A percentile compares a stretch with the other conserved stretches of the same genome.
Conservation (phyloP, 768 basidiomycete species). For the Podaxis pistillaris region DNA sequence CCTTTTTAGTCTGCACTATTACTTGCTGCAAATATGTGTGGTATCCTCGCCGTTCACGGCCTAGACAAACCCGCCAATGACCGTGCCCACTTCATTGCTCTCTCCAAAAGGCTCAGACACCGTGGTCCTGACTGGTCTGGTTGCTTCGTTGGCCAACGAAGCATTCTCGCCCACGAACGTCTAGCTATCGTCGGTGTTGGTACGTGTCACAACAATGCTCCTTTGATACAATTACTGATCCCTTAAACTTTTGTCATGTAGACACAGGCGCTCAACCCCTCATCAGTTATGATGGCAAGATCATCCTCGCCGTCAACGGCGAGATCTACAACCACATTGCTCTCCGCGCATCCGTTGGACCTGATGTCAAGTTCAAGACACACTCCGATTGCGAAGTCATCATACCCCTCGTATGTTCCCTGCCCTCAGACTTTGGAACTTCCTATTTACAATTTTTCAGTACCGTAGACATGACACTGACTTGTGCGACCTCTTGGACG, state of each 20-base stretch:
- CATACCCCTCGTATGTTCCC: constrained; percentile 69
- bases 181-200: constrained; percentile 98
- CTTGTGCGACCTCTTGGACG: constrained; percentile 82
- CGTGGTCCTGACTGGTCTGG: constrained; percentile 99
- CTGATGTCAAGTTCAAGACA: constrained; percentile 84
- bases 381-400: constrained; percentile 99
- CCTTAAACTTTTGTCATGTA: constrained; percentile 28
- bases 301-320: constrained; percentile 91
- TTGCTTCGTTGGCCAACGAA: constrained; percentile 80
- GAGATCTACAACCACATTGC: constrained; percentile 98
- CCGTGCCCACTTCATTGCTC: constrained; percentile 73
- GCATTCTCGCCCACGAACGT: constrained; percentile 90
- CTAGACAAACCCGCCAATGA: constrained; percentile 67
- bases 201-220: constrained; percentile 35
- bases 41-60: constrained; percentile 86
- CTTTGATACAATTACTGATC: neutral
- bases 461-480: constrained; percentile 80
- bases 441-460: constrained; percentile 37
- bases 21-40: constrained; percentile 65
- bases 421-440: neutral
- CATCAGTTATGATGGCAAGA: constrained; percentile 78
- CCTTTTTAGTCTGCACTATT: constrained; percentile 5
- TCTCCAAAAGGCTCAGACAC: constrained; percentile 88
- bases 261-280: constrained; percentile 97
- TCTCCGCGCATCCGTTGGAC: constrained; percentile 65